Base-by-base conservation (phyloP, 768 basidiomycete species). In the Austroboletus eburneus region DNA sequence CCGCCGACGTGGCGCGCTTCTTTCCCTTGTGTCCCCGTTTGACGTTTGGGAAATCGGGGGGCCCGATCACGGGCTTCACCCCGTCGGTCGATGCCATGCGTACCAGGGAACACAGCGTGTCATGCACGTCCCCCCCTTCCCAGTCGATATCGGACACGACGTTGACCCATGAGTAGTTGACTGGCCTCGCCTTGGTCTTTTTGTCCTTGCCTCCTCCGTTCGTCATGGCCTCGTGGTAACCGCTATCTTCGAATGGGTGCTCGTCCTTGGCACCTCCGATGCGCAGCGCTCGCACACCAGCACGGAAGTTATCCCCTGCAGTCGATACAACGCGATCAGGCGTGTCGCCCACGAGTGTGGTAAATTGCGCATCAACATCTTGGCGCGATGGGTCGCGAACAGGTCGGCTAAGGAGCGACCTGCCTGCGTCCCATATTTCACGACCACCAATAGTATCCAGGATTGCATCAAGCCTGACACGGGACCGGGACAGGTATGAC, bases 111-210 rank as follows among this genome's bases (percentile, higher is more conserved):
- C 59, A 69, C 3, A 79, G 58, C 27, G 75, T 69, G 42, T 80
- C 75, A 14, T 80, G 71, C 43, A 91, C 76, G 61, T 89, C 84
- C 46, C 80, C 76, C 22, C 90, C 90, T 57, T 91, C 86, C 75
- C 81, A 84, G 63, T 91, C 90, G 24, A 91, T 79, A 59, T 91
- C 90, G 50, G 86, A 85, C 29, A 80, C 79, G 32, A 81, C 69
- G 59, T 79, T 83, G n/a, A 91, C 79, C 88, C 89, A 92, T 17
- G 83, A 80, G 63, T 91, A 91, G 39, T 80, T 81, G 23, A 88
- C 80, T 47, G 64, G 59, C 61, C 67, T 56, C 42, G 51, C 33
- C 35, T 53, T 72, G 22, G 47, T 39, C 71, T 41, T 70, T 27
- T 61, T 63, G 17, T 66, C 54, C 37, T 54, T 66, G 59, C 51